Evolutionary conservation across 495 filamentous ascomycete genomes (phyloP).

Genomic region (Xylaria castorea): DNA sequence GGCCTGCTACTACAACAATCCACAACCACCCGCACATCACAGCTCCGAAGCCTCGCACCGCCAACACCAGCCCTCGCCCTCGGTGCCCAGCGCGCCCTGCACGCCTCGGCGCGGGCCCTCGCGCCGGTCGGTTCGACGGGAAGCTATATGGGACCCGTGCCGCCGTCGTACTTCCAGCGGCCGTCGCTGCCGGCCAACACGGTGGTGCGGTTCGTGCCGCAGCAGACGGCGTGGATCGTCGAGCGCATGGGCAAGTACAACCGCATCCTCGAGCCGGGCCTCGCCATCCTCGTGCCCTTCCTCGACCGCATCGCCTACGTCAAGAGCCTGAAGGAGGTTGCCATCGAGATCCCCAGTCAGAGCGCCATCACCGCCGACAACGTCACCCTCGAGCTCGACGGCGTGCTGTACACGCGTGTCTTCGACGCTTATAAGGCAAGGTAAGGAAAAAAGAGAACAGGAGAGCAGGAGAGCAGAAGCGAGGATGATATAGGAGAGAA

Average conservation of each 20-base stretch:
- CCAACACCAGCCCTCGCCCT: slow-evolving; percentile 30
- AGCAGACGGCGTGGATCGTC: slow-evolving; percentile 99
- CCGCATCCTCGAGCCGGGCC: slow-evolving; percentile 86
- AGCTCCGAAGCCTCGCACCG: slow-evolving; percentile 24
- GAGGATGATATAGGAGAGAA: too few relatives aligned
- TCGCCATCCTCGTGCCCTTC: slow-evolving; percentile 89
- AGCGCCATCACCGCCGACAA: slow-evolving; percentile 98
- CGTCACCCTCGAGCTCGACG: slow-evolving; percentile 94
- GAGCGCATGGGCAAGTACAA: slow-evolving; percentile 98
- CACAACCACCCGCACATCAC: not conserved
- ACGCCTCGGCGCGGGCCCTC: slow-evolving; percentile 36
- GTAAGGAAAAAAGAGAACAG: slow-evolving; percentile 50
- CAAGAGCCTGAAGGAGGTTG: slow-evolving; percentile 93
- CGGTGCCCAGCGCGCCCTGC: slow-evolving; percentile 39
- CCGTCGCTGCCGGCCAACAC: slow-evolving; percentile 86
- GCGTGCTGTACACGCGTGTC: slow-evolving; percentile 91
- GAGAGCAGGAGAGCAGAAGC: not conserved
- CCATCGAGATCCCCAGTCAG: slow-evolving; percentile 95
- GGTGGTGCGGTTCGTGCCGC: slow-evolving; percentile 93
- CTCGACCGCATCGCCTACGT: slow-evolving; percentile 97
- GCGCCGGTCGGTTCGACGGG: slow-evolving; percentile 23
- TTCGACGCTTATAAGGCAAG: slow-evolving; percentile 98
- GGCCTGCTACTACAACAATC: slow-evolving; percentile 21
- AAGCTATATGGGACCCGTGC: slow-evolving; percentile 40
- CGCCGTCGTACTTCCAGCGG: slow-evolving; percentile 63